These are phyloP conservation scores for Raddia guianensis DNA, from an alignment of 176 grass and related monocot species.

Conservation along the genomic window DNA sequence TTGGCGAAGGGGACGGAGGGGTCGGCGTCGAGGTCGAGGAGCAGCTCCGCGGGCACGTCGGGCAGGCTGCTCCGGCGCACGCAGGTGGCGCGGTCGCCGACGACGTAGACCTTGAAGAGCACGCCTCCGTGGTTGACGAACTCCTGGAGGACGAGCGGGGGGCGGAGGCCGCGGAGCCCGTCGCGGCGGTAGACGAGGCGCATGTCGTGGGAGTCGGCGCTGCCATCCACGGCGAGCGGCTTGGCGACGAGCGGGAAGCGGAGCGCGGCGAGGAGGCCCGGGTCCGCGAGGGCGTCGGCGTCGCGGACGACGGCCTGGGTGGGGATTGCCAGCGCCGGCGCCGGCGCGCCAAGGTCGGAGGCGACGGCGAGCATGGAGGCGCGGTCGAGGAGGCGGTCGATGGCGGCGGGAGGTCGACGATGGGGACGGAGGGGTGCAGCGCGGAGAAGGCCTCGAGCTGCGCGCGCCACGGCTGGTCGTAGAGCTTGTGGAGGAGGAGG, in stretches of 20 bases:
- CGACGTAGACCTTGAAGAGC: conserved; percentile 80
- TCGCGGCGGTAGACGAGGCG: conserved; percentile 64
- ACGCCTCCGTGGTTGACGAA: conserved; percentile 83
- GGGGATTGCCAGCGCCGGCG: conserved; percentile 36
- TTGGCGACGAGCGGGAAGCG: conserved; percentile 82
- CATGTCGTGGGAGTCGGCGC: conserved; percentile 69
- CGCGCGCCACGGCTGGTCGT: conserved; percentile 50
- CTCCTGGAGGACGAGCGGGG: conserved; percentile 75
- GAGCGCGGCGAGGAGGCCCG: conserved; percentile 24
- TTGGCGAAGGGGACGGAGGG: conserved; percentile 60
- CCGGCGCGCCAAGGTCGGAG: conserved; percentile 39
- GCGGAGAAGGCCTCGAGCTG: conserved; percentile 61
- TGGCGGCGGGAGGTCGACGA: conserved; percentile 63
- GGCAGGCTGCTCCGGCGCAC: conserved; percentile 70
- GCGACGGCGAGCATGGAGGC: conserved; percentile 76
- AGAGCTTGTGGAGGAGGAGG: conserved; percentile 68
- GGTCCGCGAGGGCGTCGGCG: conserved; percentile 35
- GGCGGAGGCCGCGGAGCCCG: conserved; percentile 49
- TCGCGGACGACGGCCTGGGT: conserved; percentile 53
- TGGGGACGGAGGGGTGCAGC: conserved; percentile 46
- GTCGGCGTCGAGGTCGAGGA: conserved; percentile 30
- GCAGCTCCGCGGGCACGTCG: conserved; percentile 56
- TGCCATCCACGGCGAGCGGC: conserved; percentile 64
- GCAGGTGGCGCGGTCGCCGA: conserved; percentile 63
- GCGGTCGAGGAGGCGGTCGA: conserved; percentile 82